phyloP scores from a whole-genome alignment of 306 rosid species.

The Cicer bijugum region DNA sequence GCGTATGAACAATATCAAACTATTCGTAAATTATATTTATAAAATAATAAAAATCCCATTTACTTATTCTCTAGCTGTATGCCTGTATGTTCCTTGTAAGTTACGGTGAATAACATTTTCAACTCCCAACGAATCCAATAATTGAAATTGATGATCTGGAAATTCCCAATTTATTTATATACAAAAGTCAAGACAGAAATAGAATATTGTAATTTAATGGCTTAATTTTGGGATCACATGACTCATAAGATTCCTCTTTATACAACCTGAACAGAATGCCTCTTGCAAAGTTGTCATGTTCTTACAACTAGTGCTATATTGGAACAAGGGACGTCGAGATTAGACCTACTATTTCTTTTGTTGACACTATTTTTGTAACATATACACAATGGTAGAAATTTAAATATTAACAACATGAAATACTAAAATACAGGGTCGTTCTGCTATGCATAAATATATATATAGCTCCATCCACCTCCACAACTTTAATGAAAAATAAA shows the following conservation, averaged over 20 bases:
- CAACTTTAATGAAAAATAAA: constrained; percentile 25
- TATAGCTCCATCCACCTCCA: constrained; percentile 5
- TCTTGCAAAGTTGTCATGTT: constrained; percentile 50
- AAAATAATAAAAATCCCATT: not conserved
- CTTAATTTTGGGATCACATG: constrained; percentile 41
- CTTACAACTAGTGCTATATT: constrained; percentile 27
- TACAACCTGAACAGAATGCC: constrained; percentile 43
- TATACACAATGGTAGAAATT: not conserved
- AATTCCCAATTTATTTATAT: constrained; percentile 31
- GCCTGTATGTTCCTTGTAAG: constrained; percentile 4
- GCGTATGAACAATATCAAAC: too few species aligned
- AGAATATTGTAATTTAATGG: constrained; percentile 43
- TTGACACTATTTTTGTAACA: not conserved
- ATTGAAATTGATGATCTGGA: constrained; percentile 40
- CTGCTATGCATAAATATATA: not conserved
- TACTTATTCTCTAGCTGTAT: not conserved
- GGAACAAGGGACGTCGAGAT: constrained; percentile 23
- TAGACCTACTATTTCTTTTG: constrained; percentile 22
- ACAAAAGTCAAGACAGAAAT: constrained; percentile 46
- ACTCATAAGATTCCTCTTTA: constrained; percentile 48
- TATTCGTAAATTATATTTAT: too few species aligned
- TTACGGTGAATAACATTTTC: constrained; percentile 43
- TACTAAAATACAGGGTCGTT: constrained; percentile 39
- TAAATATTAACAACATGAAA: not conserved
- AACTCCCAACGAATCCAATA: constrained; percentile 45